A percentile compares a stretch with the other conserved stretches of the same genome.
phyloP scores from a whole-genome alignment of 805 yeast genomes.

The Starmerella khaoyaiensis region DNA sequence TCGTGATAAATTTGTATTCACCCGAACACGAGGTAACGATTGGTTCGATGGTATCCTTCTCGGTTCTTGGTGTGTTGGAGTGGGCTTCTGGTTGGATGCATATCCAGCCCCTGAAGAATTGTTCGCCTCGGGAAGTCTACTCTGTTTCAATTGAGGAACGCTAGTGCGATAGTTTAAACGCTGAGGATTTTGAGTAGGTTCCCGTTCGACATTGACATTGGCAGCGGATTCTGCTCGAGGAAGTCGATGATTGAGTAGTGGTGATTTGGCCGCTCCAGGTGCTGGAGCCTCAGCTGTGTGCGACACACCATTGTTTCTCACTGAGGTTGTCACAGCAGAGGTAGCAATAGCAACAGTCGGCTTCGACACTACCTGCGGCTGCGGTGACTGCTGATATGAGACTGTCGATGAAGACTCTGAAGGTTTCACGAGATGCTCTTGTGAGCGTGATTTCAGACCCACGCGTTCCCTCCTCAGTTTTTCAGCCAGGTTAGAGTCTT shows the following conservation, averaged over 20 bases:
- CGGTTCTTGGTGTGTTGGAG: no score
- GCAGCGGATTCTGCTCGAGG: slow-evolving; percentile 3
- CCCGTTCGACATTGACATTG: neutral
- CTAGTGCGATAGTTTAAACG: neutral
- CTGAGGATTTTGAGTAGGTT: neutral
- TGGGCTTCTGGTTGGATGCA: no score
- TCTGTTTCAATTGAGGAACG: no score
- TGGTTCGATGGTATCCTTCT: slow-evolving; percentile 1
- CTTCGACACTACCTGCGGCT: neutral
- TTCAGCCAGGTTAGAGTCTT: slow-evolving; percentile 1
- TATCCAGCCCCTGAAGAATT: no score
- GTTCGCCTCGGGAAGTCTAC: no score
- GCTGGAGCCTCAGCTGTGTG: slow-evolving; percentile 11
- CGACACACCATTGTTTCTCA: neutral
- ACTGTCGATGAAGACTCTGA: neutral
- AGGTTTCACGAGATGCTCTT: neutral
- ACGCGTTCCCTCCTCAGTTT: slow-evolving; percentile 4
- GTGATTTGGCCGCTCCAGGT: slow-evolving; percentile 7
- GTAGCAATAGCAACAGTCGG: slow-evolving; percentile 1
- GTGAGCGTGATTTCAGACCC: slow-evolving; percentile 2
- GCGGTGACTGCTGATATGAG: neutral
- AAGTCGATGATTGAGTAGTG: slow-evolving; percentile 7
- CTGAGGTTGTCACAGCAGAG: neutral
- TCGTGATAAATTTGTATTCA: neutral
- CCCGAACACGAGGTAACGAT: slow-evolving; percentile 1